These are phyloP conservation scores for Phytophthora pini DNA, from an alignment of 352 stramenopile genomes.

Conservation along the genomic window DNA sequence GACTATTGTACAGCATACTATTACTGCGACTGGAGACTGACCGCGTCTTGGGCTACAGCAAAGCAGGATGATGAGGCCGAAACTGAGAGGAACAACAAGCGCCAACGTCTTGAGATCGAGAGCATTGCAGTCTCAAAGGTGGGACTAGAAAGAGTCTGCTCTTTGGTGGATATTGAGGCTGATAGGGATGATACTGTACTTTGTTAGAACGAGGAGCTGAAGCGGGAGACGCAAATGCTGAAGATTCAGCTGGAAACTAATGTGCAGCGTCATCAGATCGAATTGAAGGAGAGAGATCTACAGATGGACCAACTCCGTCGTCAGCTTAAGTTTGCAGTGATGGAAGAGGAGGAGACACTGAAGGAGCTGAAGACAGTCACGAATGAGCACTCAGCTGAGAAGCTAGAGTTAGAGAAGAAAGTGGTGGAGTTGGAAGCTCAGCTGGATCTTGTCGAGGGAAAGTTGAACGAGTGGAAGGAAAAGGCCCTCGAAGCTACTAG, in stretches of 20 bases:
- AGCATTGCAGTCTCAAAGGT: constrained; percentile 69
- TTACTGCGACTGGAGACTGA: not conserved
- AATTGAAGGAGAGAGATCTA: constrained; percentile 74
- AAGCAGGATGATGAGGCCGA: constrained; percentile 36
- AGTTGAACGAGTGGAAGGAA: constrained; percentile 76
- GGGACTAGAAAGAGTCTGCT: not conserved
- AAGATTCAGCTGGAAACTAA: constrained; percentile 61
- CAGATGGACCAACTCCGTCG: constrained; percentile 69
- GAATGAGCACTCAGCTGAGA: constrained; percentile 61
- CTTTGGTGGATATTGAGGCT: constrained; percentile 1
- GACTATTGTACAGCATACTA: not conserved
- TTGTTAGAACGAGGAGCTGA: constrained; percentile 54
- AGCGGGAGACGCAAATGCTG: constrained; percentile 58
- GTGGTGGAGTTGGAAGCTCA: constrained; percentile 76
- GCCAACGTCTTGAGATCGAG: constrained; percentile 65
- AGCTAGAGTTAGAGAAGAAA: constrained; percentile 70
- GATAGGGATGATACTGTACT: not conserved
- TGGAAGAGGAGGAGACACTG: constrained; percentile 69
- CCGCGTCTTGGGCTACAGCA: constrained; percentile 16
- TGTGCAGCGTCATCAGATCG: constrained; percentile 64
- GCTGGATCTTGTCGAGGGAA: constrained; percentile 67
- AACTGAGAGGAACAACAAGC: constrained; percentile 43
- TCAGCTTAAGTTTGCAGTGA: constrained; percentile 70
- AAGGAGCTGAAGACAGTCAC: constrained; percentile 63
- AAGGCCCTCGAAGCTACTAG: constrained; percentile 64